Evolutionary conservation across 768 basidiomycete species (phyloP), one percentile per base, ranked within the genome.

Genomic region (Mycena leptocephala): DNA sequence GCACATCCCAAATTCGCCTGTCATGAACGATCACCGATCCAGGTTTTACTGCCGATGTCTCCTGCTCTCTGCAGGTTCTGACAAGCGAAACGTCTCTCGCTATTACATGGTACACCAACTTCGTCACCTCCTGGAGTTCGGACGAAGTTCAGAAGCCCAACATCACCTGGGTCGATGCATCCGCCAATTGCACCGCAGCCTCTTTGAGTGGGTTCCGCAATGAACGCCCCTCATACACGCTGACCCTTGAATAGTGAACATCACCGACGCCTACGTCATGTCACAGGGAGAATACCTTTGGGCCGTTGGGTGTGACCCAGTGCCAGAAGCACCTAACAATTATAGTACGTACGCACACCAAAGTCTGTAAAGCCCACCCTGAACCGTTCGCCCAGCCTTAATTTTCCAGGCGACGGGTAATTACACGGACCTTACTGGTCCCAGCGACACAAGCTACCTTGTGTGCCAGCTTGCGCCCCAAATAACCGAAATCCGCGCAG

Each of bases 1-100:
- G n/a, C n/a, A n/a, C n/a, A n/a, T n/a, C 56, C 30, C 35, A 5
- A 6, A n/a, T 16, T 56, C 70, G 39, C 4, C 11, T 14, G 30
- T 26, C 28, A 3, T 41, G 11, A 32, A 18, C 20, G 35, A 48
- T 28, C 33, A 51, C 22, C 22, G 18, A 22, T 22, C 10, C 30
- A 72, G 71, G 71, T 13, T 65, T 72, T 53, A 72, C 51, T 30
- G 71, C 63, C 1, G 33, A 64, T 58, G 71, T 72, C n/a, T 72
- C 71, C 18, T 72, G 71, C 16, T 32, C 35, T 24, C 39, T 64
- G 3, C 35, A 41, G 32, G 65, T 7, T 13, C 22, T 64, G 20
- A 55, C 70, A 28, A 53, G 55, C 30, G 48, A 26, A 16, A 56
- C 59, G n/a, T 46, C 59, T 24, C 69, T 41, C 22, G 39, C 37